These are phyloP conservation scores for Phytophthora parvispora DNA, from an alignment of 352 stramenopile genomes.

Conservation along the genomic window DNA sequence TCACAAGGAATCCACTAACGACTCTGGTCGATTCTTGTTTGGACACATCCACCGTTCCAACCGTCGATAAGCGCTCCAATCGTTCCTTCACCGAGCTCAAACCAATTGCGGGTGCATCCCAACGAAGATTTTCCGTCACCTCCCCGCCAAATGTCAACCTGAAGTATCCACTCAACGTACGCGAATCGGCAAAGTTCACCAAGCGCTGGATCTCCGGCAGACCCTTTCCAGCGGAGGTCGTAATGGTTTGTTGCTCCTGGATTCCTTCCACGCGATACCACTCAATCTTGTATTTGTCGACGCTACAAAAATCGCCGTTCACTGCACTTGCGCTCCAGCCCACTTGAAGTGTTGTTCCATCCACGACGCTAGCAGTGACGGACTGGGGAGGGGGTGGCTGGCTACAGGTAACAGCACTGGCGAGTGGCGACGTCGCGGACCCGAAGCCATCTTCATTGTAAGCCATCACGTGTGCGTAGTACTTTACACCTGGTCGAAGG, in stretches of 20 bases:
- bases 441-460: constrained; percentile 68
- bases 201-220: constrained; percentile 78
- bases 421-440: constrained; percentile 63
- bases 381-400: constrained; percentile 58
- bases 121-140: constrained; percentile 76
- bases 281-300: constrained; percentile 82
- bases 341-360: constrained; percentile 66
- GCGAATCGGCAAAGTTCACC: constrained; percentile 63
- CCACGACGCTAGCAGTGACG: constrained; percentile 58
- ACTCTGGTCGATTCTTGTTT: constrained; percentile 52
- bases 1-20: constrained; percentile 61
- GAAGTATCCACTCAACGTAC: constrained; percentile 75
- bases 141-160: constrained; percentile 73
- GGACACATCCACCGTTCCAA: constrained; percentile 75
- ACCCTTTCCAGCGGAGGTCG: constrained; percentile 73
- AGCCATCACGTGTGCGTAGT: constrained; percentile 87
- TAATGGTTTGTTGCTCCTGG: constrained; percentile 80
- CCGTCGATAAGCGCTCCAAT: constrained; percentile 69
- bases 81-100: constrained; percentile 73
- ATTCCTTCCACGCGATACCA: constrained; percentile 75
- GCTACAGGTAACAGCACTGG: constrained; percentile 60
- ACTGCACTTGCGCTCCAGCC: constrained; percentile 51
- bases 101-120: constrained; percentile 67
- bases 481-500: constrained; percentile 62
- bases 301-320: constrained; percentile 39